phyloP scores from a whole-genome alignment of 2,329 filamentous ascomycete genomes.

The Aspergillus novoparasiticus region DNA sequence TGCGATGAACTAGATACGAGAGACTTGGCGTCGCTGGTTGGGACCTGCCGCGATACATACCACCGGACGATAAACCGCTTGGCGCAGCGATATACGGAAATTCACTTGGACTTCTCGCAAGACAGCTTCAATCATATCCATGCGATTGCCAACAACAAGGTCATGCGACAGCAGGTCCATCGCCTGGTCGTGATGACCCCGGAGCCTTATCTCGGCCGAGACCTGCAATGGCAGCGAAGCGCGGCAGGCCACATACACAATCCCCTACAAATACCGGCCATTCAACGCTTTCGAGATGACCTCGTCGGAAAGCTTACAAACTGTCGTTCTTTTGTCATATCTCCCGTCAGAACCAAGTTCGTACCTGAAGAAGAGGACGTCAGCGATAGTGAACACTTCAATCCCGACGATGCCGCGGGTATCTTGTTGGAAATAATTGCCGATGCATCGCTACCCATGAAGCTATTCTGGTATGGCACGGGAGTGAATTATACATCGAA shows the following conservation, averaged over 20 bases:
- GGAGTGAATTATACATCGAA: conserved; percentile 14
- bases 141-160: conserved; percentile 11
- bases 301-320: conserved; percentile 4
- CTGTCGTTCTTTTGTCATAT: conserved; percentile 17
- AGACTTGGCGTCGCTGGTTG: conserved; percentile 15
- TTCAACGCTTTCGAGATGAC: conserved; percentile 12
- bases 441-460: conserved; percentile 10
- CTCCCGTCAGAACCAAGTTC: conserved; percentile 2
- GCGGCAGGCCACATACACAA: conserved; percentile 11
- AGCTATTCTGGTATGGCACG: conserved; percentile 17
- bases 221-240: conserved; percentile 12
- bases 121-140: conserved; percentile 13
- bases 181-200: conserved; percentile 14
- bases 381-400: conserved; percentile 1
- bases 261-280: conserved; percentile 6
- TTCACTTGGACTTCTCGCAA: conserved; percentile 15
- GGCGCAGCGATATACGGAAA: conserved; percentile 14
- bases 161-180: conserved; percentile 13
- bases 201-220: conserved; percentile 13
- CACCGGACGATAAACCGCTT: conserved; percentile 11
- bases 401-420: conserved; percentile 12
- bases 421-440: conserved; percentile 14
- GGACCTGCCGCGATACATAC: conserved; percentile 12
- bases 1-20: conserved; percentile 13
- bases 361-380: neutral